Conservation (phyloP, 345 rosid species). For the Aegle marmelos region DNA sequence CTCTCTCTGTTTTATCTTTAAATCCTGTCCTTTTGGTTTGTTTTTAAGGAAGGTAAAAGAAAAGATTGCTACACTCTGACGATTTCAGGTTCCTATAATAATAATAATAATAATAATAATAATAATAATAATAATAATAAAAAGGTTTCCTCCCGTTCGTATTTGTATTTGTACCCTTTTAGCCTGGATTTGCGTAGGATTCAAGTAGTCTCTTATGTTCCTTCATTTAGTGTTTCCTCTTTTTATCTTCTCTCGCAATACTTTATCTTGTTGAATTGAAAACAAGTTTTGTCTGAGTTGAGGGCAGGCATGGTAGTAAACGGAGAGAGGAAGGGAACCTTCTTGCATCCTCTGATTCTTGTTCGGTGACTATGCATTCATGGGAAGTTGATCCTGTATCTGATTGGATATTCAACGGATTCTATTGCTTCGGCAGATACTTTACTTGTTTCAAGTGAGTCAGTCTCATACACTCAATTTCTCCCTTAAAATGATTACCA, state of each 20-base stretch:
- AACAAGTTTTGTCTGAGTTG: neutral
- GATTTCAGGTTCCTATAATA: constrained; percentile 5
- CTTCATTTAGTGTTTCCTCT: constrained; percentile 3
- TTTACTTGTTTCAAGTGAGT: constrained; percentile 31
- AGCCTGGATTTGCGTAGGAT: constrained; percentile 29
- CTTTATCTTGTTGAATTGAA: neutral
- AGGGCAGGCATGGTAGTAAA: constrained; percentile 23
- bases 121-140: neutral
- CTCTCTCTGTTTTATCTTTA: neutral
- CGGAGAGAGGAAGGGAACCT: constrained; percentile 18
- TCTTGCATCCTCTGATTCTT: constrained; percentile 12
- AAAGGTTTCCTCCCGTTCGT: constrained; percentile 2
- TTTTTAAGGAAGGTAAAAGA: constrained; percentile 10
- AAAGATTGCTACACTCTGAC: neutral
- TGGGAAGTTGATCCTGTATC: constrained; percentile 30
- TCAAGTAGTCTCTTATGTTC: constrained; percentile 22
- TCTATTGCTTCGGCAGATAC: constrained; percentile 39
- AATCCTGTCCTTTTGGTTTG: constrained; percentile 1
- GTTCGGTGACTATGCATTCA: constrained; percentile 22
- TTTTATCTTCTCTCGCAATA: neutral
- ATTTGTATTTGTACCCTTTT: neutral
- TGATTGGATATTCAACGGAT: constrained; percentile 38
- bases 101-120: no score
- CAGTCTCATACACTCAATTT: neutral
- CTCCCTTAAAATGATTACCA: constrained; percentile 4